These are phyloP conservation scores for Oryza brachyantha DNA, from an alignment of 176 grass and related monocot genomes.

Conservation along the genomic window DNA sequence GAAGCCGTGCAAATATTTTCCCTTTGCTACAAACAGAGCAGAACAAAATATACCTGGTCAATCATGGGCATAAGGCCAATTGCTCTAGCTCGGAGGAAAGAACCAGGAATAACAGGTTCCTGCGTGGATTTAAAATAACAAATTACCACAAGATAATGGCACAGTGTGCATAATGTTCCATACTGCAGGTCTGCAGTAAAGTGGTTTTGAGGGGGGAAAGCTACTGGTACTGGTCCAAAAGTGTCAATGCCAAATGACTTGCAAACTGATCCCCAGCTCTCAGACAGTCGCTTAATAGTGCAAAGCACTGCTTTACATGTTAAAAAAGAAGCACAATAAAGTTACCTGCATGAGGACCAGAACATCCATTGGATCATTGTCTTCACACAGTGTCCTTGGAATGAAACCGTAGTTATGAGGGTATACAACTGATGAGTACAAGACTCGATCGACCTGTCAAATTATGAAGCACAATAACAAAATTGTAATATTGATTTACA, in stretches of 20 bases:
- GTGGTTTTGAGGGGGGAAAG: neutral
- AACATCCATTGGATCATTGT: slow-evolving; percentile 77
- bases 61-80: slow-evolving; percentile 84
- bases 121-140: slow-evolving; percentile 11
- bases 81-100: slow-evolving; percentile 58
- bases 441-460: slow-evolving; percentile 57
- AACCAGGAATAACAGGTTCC: slow-evolving; percentile 65
- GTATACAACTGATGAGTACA: slow-evolving; percentile 74
- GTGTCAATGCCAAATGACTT: neutral
- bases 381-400: slow-evolving; percentile 70
- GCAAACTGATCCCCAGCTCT: neutral
- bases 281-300: neutral
- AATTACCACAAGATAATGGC: neutral
- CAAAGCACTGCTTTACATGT: neutral
- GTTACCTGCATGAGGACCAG: slow-evolving; percentile 74
- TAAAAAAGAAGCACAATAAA: neutral
- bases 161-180: neutral
- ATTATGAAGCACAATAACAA: neutral
- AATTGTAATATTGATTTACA: slow-evolving; percentile 1
- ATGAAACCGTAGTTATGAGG: slow-evolving; percentile 81
- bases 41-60: slow-evolving; percentile 50
- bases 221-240: neutral
- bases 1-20: neutral
- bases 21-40: neutral
- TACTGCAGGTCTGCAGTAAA: neutral